Evolutionary conservation across 768 basidiomycete genomes (phyloP).

Genomic region (Tremella mesenterica): DNA sequence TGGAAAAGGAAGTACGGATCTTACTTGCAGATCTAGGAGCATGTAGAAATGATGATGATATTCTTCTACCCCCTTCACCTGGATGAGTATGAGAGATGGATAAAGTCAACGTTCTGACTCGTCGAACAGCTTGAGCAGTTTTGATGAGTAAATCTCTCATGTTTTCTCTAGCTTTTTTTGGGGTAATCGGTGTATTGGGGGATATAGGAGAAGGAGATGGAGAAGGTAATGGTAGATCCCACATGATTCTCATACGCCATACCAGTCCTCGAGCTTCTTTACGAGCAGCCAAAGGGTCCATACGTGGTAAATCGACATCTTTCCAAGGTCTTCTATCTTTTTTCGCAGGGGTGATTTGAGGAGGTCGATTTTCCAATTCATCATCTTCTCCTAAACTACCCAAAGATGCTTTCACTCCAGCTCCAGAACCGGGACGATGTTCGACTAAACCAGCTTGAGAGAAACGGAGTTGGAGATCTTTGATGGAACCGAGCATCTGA

Average conservation of each 20-base stretch:
- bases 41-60: neutral
- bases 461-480: slow-evolving; percentile 91
- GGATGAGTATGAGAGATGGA: slow-evolving; percentile 12
- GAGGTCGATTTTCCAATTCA: slow-evolving; percentile 17
- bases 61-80: neutral
- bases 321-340: slow-evolving; percentile 28
- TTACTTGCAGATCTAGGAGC: slow-evolving; percentile 5
- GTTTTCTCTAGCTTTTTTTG: slow-evolving; percentile 1
- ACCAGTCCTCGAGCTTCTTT: slow-evolving; percentile 21
- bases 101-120: slow-evolving; percentile 25
- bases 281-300: slow-evolving; percentile 20
- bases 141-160: slow-evolving; percentile 8
- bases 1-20: slow-evolving; percentile 25
- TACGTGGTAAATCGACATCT: slow-evolving; percentile 25
- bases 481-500: slow-evolving; percentile 88
- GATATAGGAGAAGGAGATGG: neutral
- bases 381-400: slow-evolving; percentile 57
- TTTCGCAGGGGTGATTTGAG: neutral
- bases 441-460: slow-evolving; percentile 28
- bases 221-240: neutral
- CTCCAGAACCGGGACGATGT: slow-evolving; percentile 25
- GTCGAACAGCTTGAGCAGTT: slow-evolving; percentile 27
- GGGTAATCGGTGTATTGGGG: slow-evolving; percentile 2
- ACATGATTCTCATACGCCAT: slow-evolving; percentile 6
- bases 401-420: slow-evolving; percentile 42